These are phyloP conservation scores for Colletotrichum destructivum DNA, from an alignment of 2,329 filamentous ascomycete genomes.

Conservation along the genomic window DNA sequence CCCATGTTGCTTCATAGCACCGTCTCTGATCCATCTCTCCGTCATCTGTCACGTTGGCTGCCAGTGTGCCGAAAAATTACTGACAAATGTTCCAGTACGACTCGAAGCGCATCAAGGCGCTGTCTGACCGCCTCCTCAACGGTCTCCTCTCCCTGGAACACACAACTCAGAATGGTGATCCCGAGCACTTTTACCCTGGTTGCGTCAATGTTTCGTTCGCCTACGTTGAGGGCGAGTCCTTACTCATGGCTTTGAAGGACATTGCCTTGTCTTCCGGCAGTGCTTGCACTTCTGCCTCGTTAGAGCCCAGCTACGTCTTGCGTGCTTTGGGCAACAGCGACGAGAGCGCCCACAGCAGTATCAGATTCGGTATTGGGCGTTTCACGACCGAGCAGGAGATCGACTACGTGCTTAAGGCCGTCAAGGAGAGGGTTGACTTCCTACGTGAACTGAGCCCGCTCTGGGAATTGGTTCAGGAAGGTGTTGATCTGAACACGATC, in stretches of 20 bases:
- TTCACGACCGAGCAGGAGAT: constrained; percentile 97
- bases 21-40: constrained; percentile 69
- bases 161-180: constrained; percentile 90
- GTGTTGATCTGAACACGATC: constrained; percentile 94
- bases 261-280: constrained; percentile 97
- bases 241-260: constrained; percentile 98
- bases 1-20: constrained; percentile 76
- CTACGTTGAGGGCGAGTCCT: constrained; percentile 97
- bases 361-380: constrained; percentile 95
- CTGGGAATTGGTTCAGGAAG: constrained; percentile 98
- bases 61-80: constrained; percentile 12
- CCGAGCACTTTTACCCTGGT: constrained; percentile 88
- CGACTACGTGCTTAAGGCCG: constrained; percentile 96
- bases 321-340: constrained; percentile 96
- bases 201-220: constrained; percentile 99
- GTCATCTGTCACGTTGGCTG: not conserved
- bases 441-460: constrained; percentile 94
- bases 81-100: constrained; percentile 78
- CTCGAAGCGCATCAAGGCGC: constrained; percentile 82
- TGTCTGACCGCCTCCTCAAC: constrained; percentile 87
- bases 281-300: constrained; percentile 95
- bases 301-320: constrained; percentile 97
- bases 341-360: constrained; percentile 97
- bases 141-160: constrained; percentile 93
- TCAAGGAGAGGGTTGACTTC: constrained; percentile 91